Evolutionary conservation across 768 basidiomycete genomes (phyloP), one percentile per base, ranked within the genome.

Genomic region (Pulveroboletus sp.): DNA sequence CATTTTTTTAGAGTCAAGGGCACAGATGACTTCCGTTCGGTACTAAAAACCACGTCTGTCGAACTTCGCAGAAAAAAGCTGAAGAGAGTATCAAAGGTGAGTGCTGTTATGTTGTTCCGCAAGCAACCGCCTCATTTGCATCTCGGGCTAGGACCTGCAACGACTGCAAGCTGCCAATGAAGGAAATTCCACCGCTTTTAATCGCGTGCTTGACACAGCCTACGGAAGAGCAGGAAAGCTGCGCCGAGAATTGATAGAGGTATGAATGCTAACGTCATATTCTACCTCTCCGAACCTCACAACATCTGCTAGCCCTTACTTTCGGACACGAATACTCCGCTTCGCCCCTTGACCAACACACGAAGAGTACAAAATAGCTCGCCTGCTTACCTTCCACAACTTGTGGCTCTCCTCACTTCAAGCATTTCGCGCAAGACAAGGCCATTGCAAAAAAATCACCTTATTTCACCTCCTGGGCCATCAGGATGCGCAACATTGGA

Each of bases 151-250:
- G 88, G 79, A 76, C 43, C 61, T 83, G 54, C 70, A 68, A 42
- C 76, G 67, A 49, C 63, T 91, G 15, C 66, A 73, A 58, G 71
- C 66, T 39, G 86, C 86, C 9, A 85, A 81, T 57, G 53, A 58
- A 4, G 79, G 82, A 4, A 60, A 75, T 33, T 56, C 57, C 41
- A 62, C 71, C 48, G 78, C 81, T 30, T 84, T 87, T 57, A 69
- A 71, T 27, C 74, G 76, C 55, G 59, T 89, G 27, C 70, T 92
- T 15, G 78, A 83, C 55, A 58, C 82, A 27, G 89, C 89, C 26
- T 92, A 89, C 66, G 89, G 88, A 28, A 75, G 89, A 51, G 80
- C 79, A 56, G 89, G 89, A 21, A 84, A 77, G 60, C 66, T 92
- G 14, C 80, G 74, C 58, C 77, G 79, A 69, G 85, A 89, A 57